Base-by-base conservation (phyloP, 345 rosid genomes). In the Stellera chamaejasme region DNA sequence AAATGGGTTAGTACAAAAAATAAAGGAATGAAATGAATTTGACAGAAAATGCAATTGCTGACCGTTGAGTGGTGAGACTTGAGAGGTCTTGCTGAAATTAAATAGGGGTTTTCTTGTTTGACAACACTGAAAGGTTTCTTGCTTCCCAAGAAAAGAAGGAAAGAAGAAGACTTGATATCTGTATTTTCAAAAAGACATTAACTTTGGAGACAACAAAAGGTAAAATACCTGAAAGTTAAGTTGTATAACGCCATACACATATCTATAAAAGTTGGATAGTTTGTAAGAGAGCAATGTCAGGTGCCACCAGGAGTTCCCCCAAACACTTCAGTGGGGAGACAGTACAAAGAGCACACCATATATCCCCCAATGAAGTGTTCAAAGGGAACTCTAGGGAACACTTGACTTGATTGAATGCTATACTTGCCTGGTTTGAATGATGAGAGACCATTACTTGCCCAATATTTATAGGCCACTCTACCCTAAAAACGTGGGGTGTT, bases 291-390 rank as follows among this genome's bases (percentile, higher is more conserved):
- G 9, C 10, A 51, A 13, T 46, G 50, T 64, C 75, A 60, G 56
- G 63, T 45, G 65, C 47, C 69, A 63, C 73, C 72, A 27, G 45
- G 80, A 79, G 88, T 74, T 76, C 80, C 78, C 77, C 80, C 78
- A 77, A 79, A 79, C 88, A 77, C 74, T 82, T 76, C 79, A 76
- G 69, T 72, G 23, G 62, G 62, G 54, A 45, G 48, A 49, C n/a
- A n/a, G 6, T 25, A 28, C 45, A 15, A 39, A 19, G 23, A 19
- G 23, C 23, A 19, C 23, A 19, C 0, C 23, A 19, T 19, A 36
- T 27, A 27, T 39, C 54, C 63, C 23, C 64, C 67, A 68, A 8
- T 76, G 83, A 81, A 74, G 79, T 74, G 76, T 16, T 69, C 69
- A 16, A 28, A 56, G 39, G 72, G 75, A 73, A 75, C 83, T 69